phyloP scores from a whole-genome alignment of 495 filamentous ascomycete genomes.

The Podospora australis region DNA sequence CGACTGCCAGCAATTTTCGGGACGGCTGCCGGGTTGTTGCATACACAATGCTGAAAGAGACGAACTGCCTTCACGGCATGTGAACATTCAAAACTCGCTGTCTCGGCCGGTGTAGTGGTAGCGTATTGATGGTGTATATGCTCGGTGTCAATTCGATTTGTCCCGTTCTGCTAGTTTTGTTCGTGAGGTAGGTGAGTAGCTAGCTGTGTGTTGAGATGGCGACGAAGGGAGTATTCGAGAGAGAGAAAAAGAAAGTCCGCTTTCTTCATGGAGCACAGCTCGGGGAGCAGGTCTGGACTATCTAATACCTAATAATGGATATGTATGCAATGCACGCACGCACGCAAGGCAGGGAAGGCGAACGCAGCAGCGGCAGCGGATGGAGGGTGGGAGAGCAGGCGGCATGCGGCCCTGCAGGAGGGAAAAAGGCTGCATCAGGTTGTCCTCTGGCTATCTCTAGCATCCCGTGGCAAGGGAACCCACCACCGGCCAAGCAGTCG shows the following conservation, averaged over 20 bases:
- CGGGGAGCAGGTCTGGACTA: not conserved
- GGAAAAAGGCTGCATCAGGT: slow-evolving; percentile 1
- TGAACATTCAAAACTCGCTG: slow-evolving; percentile 2
- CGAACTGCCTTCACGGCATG: not conserved
- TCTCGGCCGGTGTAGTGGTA: no score
- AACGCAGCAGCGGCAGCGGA: not conserved
- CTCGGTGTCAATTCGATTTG: not conserved
- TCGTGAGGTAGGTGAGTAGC: not conserved
- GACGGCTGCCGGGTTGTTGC: slow-evolving; percentile 7
- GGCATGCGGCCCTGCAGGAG: slow-evolving; percentile 4
- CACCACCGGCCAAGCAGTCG: not conserved
- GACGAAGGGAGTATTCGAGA: not conserved
- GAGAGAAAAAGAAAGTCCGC: not conserved
- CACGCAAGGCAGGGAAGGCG: not conserved
- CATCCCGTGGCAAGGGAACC: slow-evolving; percentile 10
- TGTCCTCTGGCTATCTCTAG: not conserved
- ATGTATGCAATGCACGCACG: not conserved
- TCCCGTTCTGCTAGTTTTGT: no score
- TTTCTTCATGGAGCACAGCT: not conserved
- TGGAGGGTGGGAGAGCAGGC: not conserved
- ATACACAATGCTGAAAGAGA: slow-evolving; percentile 10
- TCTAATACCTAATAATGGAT: not conserved
- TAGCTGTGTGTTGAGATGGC: not conserved
- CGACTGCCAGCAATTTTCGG: slow-evolving; percentile 12
- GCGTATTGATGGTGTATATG: not conserved